These are phyloP conservation scores for Debaryomyces sp. DNA, from an alignment of 1,139 yeast genomes.

Conservation along the genomic window DNA sequence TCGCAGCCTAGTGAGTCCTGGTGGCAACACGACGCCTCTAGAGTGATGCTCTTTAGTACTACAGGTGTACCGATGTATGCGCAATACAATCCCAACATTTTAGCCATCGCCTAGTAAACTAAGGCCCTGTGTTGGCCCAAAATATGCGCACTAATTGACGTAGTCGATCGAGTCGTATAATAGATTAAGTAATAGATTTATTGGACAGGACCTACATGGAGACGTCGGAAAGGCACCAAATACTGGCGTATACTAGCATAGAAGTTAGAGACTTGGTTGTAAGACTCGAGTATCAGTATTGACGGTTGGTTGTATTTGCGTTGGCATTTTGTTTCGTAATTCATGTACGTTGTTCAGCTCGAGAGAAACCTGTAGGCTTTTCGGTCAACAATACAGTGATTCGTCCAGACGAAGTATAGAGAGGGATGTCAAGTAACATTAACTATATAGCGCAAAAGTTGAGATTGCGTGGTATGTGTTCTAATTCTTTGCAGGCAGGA, in stretches of 20 bases:
- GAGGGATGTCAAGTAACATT: background rate
- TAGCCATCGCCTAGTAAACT: background rate
- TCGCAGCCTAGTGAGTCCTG: conserved; percentile 5
- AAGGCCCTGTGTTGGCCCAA: conserved; percentile 8
- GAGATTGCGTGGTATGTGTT: background rate
- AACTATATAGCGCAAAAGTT: background rate
- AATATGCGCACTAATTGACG: conserved; percentile 8
- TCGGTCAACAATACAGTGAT: background rate
- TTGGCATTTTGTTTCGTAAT: background rate
- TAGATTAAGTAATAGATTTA: background rate
- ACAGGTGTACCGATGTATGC: conserved; percentile 2
- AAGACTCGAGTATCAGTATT: background rate
- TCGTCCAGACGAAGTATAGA: background rate
- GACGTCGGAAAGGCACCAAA: background rate
- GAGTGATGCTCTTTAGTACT: conserved; percentile 1
- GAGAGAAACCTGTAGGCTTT: background rate
- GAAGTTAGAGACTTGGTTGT: background rate
- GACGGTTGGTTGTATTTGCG: background rate
- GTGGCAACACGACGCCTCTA: conserved; percentile 4
- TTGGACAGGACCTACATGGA: background rate
- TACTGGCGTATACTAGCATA: too few species aligned
- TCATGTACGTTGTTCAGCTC: background rate
- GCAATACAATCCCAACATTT: conserved; percentile 7
- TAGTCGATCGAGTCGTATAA: background rate
- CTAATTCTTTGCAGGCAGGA: background rate